phyloP scores from a whole-genome alignment of 2,329 filamentous ascomycete species.

The Podosphaera aphanis region DNA sequence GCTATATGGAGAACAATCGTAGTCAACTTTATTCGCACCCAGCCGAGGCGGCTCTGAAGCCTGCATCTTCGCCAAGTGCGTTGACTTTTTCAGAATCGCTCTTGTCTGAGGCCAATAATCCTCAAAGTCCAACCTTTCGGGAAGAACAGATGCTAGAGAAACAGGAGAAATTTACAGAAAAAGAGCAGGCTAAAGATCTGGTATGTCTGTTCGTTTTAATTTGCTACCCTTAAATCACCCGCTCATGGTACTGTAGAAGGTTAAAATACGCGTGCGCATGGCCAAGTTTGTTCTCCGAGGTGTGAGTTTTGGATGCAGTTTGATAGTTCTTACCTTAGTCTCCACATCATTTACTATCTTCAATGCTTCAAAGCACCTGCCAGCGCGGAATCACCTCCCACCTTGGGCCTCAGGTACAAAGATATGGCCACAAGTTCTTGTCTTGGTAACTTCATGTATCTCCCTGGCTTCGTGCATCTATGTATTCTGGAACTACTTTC shows the following conservation, averaged over 20 bases:
- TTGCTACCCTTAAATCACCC: not conserved
- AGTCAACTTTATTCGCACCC: conserved; percentile 16
- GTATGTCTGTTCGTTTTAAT: conserved; percentile 29
- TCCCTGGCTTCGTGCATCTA: conserved; percentile 58
- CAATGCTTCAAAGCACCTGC: conserved; percentile 57
- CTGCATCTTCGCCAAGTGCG: conserved; percentile 62
- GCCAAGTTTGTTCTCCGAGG: conserved; percentile 89
- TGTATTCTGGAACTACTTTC: conserved; percentile 70
- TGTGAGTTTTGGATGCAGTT: conserved; percentile 88
- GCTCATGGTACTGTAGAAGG: conserved; percentile 40
- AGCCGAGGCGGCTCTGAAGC: conserved; percentile 39
- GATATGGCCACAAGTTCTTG: conserved; percentile 71
- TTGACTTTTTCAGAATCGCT: conserved; percentile 30
- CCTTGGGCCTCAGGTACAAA: conserved; percentile 63
- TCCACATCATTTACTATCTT: conserved; percentile 79
- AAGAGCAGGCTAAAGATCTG: conserved; percentile 67
- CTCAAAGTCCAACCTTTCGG: conserved; percentile 72
- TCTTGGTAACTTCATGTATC: conserved; percentile 56
- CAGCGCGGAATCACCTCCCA: conserved; percentile 56
- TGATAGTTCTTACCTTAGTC: conserved; percentile 83
- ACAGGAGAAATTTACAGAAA: conserved; percentile 57
- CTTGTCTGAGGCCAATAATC: conserved; percentile 24
- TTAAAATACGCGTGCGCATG: conserved; percentile 74
- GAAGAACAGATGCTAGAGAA: conserved; percentile 78
- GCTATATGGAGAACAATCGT: conserved; percentile 50